Evolutionary conservation across 495 filamentous ascomycete genomes (phyloP), one percentile per base, ranked within the genome.

Genomic region (Trichoderma reesei): DNA sequence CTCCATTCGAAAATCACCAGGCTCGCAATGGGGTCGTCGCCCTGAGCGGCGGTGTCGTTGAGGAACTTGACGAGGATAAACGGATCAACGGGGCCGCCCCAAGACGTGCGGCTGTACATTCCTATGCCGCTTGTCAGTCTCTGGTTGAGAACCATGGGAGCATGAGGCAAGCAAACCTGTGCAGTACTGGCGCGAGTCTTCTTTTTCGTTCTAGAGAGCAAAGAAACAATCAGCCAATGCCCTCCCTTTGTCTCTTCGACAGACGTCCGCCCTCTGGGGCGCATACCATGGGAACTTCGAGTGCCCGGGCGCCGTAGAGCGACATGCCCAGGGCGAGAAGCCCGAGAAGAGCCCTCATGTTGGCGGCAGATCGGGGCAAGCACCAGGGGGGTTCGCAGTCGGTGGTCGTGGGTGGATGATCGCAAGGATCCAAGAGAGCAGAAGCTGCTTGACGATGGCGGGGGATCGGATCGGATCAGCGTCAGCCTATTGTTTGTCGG

Each of bases 1-100:
- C 79, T 86, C 88, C 91, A 99, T 78, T 99, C 93, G 71, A 96
- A 97, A 60, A 99, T 87, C 16, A 96, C 81, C 68, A 99, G 78
- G 73, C 90, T 93, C 63, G 91, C 88, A 34, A 90, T 76, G 13
- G 89, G 86, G 71, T 96, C 88, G 26, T 86, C 82, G 41, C 74
- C 78, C 41, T 70, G 61, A 60, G 82, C 78, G 54, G 80, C 79
- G 62, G 82, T 73, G 33, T 80, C 74, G 68, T 87, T 85, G 60
- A 86, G 78, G 69, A 96, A 96, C 72, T 88, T 92, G 67, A 88
- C 84, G 65, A 87, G 79, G 73, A 99, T 96, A 77, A 88, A 92
- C 10, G 94, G 95, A 66, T 97, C 90, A 61, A 90, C 81, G 39
- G 83, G 84, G 69, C 94, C 94, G 66, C 91, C 90, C 94, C 94